These are phyloP conservation scores for Chaetomidium leptoderma DNA, from an alignment of 495 filamentous ascomycete genomes.

Conservation along the genomic window DNA sequence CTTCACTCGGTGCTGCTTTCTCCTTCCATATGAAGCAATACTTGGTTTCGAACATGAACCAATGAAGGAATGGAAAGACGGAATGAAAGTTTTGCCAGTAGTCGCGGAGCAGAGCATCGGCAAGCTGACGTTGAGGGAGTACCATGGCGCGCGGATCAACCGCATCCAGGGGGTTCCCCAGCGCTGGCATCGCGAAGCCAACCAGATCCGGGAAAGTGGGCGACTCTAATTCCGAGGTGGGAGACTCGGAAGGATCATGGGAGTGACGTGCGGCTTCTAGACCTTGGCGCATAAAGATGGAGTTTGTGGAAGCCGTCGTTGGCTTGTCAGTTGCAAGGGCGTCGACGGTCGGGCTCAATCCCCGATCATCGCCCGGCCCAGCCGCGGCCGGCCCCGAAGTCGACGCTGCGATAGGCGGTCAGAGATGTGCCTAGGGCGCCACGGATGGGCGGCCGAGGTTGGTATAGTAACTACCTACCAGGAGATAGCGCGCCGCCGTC, in stretches of 20 bases:
- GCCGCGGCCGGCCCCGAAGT: not conserved
- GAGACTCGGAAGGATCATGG: not conserved
- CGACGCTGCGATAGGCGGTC: not conserved
- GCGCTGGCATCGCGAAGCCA: constrained; percentile 2
- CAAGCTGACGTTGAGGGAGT: constrained; percentile 33
- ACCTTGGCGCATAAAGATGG: constrained; percentile 6
- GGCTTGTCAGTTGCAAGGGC: not conserved
- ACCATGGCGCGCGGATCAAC: constrained; percentile 18
- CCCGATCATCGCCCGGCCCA: not conserved
- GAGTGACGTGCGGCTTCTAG: constrained; percentile 4
- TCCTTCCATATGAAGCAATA: constrained; percentile 32
- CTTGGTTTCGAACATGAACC: constrained; percentile 28
- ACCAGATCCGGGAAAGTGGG: constrained; percentile 6
- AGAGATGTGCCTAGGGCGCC: too few species aligned
- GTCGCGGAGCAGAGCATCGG: constrained; percentile 34
- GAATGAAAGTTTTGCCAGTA: constrained; percentile 37
- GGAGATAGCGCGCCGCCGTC: too few species aligned
- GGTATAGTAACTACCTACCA: too few species aligned
- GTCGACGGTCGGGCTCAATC: not conserved
- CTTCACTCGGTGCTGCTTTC: not conserved
- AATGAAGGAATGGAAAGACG: constrained; percentile 40
- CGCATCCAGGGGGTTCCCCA: not conserved
- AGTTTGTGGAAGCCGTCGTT: not conserved
- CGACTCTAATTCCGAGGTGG: not conserved
- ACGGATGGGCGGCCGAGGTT: not conserved